Evolutionary conservation across 768 basidiomycete species (phyloP), one percentile per base, ranked within the genome.

Genomic region (Cantharellus anzutake): DNA sequence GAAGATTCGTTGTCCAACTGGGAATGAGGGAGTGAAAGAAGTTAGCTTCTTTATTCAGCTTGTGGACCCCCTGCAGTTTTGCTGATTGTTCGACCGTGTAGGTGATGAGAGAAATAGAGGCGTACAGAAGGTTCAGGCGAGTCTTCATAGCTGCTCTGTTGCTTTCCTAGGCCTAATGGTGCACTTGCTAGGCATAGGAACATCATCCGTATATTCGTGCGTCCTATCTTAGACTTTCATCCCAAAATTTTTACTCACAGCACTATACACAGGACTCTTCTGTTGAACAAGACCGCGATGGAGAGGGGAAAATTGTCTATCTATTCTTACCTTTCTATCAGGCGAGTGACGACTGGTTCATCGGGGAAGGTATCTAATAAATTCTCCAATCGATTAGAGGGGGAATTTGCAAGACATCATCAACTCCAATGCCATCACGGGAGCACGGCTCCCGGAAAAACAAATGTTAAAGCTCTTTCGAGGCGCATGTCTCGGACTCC

Each of bases 341-440:
- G 76, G 88, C 84, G 51, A 42, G 73, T 66, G 11, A 55, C 34
- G 7, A 11, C 52, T 11, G 16, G 16, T 29, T 55, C 52, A 11
- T 34, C 52, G 11, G 11, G 37, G 16, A n/a, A 7, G 7, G 7
- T 55, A 55, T 35, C 52, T 48, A 29, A 11, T n/a, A n/a, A 39
- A 16, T n/a, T 42, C 4, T 29, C 41, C n/a, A 35, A 60, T 44
- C 40, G 35, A 41, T 20, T 64, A 90, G 87, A 78, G 84, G 58
- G 94, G 90, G 38, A 98, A 97, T 67, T 77, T 99, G 4, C 96
- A 98, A 78, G 92, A 98, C 67, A 81, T 81, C 39, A 97, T 99
- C 63, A 90, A 90, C 66, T 75, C 81, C 44, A 83, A 93, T 67
- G 78, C 85, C 40, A 81, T 90, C 59, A 87, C 89, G 63, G 80